Evolutionary conservation across 2,329 filamentous ascomycete genomes (phyloP).

Genomic region (Monosporascus sp.): DNA sequence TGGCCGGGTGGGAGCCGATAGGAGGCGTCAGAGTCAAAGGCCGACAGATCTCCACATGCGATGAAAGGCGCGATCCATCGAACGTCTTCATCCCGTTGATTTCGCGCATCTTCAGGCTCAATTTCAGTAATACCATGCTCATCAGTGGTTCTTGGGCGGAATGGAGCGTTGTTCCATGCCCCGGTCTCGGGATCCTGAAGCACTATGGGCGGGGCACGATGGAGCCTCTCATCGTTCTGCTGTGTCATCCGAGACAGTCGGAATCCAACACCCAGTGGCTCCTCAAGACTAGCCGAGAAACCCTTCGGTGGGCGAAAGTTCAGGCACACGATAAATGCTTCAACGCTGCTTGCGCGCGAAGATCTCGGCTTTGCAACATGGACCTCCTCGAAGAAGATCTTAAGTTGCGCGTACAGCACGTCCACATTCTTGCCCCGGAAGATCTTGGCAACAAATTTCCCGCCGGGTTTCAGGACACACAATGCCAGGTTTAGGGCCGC

Average conservation of each 20-base stretch:
- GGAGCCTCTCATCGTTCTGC: constrained; percentile 33
- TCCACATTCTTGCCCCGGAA: constrained; percentile 96
- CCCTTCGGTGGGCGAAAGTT: constrained; percentile 77
- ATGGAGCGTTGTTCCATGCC: constrained; percentile 34
- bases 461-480: constrained; percentile 85
- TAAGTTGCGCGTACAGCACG: constrained; percentile 86
- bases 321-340: constrained; percentile 93
- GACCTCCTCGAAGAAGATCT: constrained; percentile 82
- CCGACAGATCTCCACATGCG: constrained; percentile 91
- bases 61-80: constrained; percentile 94
- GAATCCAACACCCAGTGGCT: constrained; percentile 63
- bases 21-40: constrained; percentile 93
- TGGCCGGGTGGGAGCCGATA: constrained; percentile 84
- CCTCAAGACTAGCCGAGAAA: constrained; percentile 70
- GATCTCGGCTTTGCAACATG: constrained; percentile 90
- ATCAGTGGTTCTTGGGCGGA: constrained; percentile 9
- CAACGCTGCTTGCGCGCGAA: constrained; percentile 91
- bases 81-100: constrained; percentile 35
- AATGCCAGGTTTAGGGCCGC: constrained; percentile 89
- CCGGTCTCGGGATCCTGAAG: constrained; percentile 41
- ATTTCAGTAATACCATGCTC: constrained; percentile 39
- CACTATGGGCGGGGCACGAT: constrained; percentile 34
- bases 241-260: constrained; percentile 46
- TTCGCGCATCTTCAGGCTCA: constrained; percentile 41
- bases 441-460: constrained; percentile 97